Percentiles rank a stretch among this genome's conserved stretches.
Evolutionary conservation across 164 flowering plant species (phyloP).

Genomic region (Amborella trichopoda): DNA sequence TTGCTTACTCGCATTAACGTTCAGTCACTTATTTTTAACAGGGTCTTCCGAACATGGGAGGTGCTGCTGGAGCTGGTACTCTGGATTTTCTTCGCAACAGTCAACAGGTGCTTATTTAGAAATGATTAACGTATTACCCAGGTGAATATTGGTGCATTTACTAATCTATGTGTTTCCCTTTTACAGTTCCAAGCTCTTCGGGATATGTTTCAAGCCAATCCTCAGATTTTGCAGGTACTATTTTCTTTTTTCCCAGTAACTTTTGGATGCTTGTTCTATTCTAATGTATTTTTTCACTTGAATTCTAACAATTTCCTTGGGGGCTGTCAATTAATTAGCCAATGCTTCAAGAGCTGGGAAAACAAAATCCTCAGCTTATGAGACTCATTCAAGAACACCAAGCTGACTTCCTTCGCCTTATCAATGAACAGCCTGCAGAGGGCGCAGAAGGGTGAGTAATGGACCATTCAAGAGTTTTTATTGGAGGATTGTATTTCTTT

Average conservation of each 20-base stretch:
- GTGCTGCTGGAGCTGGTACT: slow-evolving; percentile 55
- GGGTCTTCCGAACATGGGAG: slow-evolving; percentile 78
- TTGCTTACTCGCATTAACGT: no score
- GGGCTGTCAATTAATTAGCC: slow-evolving; percentile 30
- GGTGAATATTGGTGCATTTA: not conserved
- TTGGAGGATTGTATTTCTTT: not conserved
- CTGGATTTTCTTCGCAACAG: slow-evolving; percentile 85
- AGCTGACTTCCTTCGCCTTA: slow-evolving; percentile 59
- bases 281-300: not conserved
- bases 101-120: slow-evolving; percentile 74
- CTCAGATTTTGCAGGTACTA: slow-evolving; percentile 53
- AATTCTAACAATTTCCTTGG: no score
- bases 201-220: slow-evolving; percentile 66
- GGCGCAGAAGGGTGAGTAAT: slow-evolving; percentile 43
- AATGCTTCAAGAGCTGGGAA: slow-evolving; percentile 77
- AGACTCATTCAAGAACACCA: slow-evolving; percentile 77
- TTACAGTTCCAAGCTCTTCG: slow-evolving; percentile 58
- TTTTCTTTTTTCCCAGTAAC: not conserved
- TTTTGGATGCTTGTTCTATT: not conserved
- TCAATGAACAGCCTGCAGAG: slow-evolving; percentile 73
- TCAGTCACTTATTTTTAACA: slow-evolving; percentile 12
- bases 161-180: not conserved
- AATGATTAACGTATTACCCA: no score
- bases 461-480: not conserved
- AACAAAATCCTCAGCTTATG: slow-evolving; percentile 72